phyloP scores from a whole-genome alignment of 2,329 filamentous ascomycete genomes.

The Myrmaecium sp. region DNA sequence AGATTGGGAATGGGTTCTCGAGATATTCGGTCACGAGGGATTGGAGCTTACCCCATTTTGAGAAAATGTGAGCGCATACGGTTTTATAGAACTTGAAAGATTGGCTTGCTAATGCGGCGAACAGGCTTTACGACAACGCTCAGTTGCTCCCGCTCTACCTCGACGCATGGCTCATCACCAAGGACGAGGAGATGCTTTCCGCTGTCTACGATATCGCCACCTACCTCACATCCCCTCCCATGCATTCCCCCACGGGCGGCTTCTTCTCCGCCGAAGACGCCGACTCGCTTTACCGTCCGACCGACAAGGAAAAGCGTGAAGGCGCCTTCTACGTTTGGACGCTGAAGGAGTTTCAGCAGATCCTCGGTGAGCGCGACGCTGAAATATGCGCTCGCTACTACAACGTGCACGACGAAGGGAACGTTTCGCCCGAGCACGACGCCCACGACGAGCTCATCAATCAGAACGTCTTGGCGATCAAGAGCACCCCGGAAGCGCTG shows the following conservation, averaged over 20 bases:
- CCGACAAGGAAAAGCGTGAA: constrained; percentile 68
- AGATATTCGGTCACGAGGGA: constrained; percentile 81
- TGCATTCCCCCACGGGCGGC: constrained; percentile 51
- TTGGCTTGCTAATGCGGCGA: neutral
- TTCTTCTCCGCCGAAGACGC: constrained; percentile 85
- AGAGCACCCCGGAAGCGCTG: constrained; percentile 49
- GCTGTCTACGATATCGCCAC: constrained; percentile 67
- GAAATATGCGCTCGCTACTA: constrained; percentile 69
- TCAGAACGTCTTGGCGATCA: constrained; percentile 71
- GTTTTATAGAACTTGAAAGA: too few relatives aligned
- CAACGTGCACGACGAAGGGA: constrained; percentile 69
- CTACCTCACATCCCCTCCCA: constrained; percentile 61
- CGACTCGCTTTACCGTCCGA: constrained; percentile 59
- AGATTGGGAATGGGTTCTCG: constrained; percentile 61
- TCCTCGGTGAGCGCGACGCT: constrained; percentile 52
- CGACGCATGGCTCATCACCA: constrained; percentile 61
- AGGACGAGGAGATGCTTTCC: constrained; percentile 55
- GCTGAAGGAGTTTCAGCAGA: constrained; percentile 62
- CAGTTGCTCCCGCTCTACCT: constrained; percentile 71
- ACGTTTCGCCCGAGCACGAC: constrained; percentile 68
- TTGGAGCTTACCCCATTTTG: constrained; percentile 91
- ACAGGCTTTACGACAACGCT: constrained; percentile 65
- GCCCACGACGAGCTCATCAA: constrained; percentile 88
- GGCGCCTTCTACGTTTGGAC: constrained; percentile 96
- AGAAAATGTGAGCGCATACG: constrained; percentile 50